Conservation (phyloP, 2,329 filamentous ascomycete genomes). For the Aspergillus chevalieri region DNA sequence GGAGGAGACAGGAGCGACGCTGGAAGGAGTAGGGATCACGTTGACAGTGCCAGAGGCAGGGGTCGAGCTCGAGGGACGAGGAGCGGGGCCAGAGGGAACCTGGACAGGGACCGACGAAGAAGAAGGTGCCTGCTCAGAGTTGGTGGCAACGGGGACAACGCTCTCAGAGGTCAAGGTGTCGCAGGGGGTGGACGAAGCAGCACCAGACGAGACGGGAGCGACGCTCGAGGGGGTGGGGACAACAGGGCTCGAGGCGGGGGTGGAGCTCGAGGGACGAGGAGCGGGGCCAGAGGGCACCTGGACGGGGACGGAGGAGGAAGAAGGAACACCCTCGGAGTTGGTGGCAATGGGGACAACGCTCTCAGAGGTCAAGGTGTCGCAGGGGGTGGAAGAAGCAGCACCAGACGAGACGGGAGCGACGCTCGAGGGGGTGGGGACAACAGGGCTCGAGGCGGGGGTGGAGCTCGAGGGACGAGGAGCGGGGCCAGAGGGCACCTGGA, state of each 20-base stretch:
- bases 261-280: too few species aligned
- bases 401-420: slow-evolving; percentile 6
- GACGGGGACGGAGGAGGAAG: not conserved
- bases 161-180: slow-evolving; percentile 11
- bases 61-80: slow-evolving; percentile 5
- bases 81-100: slow-evolving; percentile 8
- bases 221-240: slow-evolving; percentile 1
- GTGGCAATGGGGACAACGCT: slow-evolving; percentile 8
- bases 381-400: slow-evolving; percentile 10
- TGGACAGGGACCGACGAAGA: slow-evolving; percentile 3
- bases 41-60: slow-evolving; percentile 4
- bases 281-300: not conserved
- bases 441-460: not conserved
- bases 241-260: not conserved
- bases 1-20: slow-evolving; percentile 4
- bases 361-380: slow-evolving; percentile 11
- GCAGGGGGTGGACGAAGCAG: slow-evolving; percentile 11
- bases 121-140: slow-evolving; percentile 1
- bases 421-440: not conserved
- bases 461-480: too few species aligned
- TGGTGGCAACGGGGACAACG: slow-evolving; percentile 8
- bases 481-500: not conserved
- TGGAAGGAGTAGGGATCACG: not conserved
- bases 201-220: slow-evolving; percentile 5
- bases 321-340: not conserved